A percentile compares a stretch with the other conserved stretches of the same genome.
phyloP scores from a whole-genome alignment of 2,329 filamentous ascomycete genomes.

The Grosmannia serpens region DNA sequence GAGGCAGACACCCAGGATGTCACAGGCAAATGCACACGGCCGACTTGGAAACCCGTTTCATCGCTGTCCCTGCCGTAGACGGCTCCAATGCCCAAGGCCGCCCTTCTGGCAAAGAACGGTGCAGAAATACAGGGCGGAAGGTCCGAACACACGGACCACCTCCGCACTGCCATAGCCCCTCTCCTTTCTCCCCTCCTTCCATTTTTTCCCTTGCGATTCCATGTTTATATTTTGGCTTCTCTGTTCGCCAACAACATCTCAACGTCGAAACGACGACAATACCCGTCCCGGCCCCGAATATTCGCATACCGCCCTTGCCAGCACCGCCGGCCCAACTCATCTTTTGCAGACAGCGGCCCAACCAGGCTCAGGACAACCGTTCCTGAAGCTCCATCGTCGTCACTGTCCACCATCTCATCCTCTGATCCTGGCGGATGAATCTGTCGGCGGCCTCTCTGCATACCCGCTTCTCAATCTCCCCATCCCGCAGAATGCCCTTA shows the following conservation, averaged over 20 bases:
- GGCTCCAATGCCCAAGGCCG: neutral
- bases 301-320: neutral
- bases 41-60: neutral
- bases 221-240: neutral
- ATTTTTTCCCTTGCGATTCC: constrained; percentile 1
- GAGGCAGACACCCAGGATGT: neutral
- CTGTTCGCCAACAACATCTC: neutral
- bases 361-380: neutral
- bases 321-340: neutral
- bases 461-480: neutral
- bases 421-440: neutral
- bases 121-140: constrained; percentile 1
- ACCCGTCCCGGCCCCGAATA: neutral
- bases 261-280: neutral
- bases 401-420: neutral
- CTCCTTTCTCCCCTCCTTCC: constrained; percentile 2
- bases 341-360: neutral
- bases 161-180: constrained; percentile 4
- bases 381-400: neutral
- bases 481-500: neutral
- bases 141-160: constrained; percentile 6
- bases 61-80: neutral
- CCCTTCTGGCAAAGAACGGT: neutral
- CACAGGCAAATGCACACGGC: too few species aligned
- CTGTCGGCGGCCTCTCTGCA: neutral